Evolutionary conservation across 164 flowering plant species (phyloP).

Genomic region (Sextonia rubra): DNA sequence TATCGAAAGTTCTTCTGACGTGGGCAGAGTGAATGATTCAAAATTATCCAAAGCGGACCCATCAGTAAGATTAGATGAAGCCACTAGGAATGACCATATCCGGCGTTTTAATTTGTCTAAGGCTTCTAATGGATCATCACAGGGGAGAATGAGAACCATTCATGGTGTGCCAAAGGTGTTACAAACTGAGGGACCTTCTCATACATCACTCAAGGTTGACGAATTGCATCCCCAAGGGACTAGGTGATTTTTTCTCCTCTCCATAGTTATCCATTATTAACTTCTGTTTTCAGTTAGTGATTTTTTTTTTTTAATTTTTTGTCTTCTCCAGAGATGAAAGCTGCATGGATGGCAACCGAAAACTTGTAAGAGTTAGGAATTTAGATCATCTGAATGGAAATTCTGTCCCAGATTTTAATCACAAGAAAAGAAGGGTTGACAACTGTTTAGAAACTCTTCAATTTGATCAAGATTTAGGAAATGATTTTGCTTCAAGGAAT

Average conservation of each 20-base stretch:
- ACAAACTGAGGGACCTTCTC: constrained; percentile 24
- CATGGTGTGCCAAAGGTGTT: constrained; percentile 28
- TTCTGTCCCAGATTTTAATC: constrained; percentile 31
- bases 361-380: constrained; percentile 38
- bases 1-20: constrained; percentile 13
- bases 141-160: constrained; percentile 23
- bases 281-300: constrained; percentile 7
- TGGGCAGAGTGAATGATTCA: constrained; percentile 4
- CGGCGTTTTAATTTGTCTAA: constrained; percentile 55
- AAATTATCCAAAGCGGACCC: constrained; percentile 21
- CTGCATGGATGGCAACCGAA: constrained; percentile 27
- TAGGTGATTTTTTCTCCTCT: constrained; percentile 35
- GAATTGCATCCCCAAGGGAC: constrained; percentile 39
- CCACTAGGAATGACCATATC: constrained; percentile 30
- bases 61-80: constrained; percentile 27
- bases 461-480: constrained; percentile 36
- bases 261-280: neutral
- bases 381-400: constrained; percentile 40
- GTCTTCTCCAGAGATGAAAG: constrained; percentile 41
- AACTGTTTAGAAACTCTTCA: constrained; percentile 24
- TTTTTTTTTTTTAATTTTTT: constrained; percentile 5
- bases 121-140: constrained; percentile 28
- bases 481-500: constrained; percentile 27
- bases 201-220: constrained; percentile 31
- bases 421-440: constrained; percentile 42